Percentiles rank a stretch among this genome's conserved stretches.
Conservation (phyloP, 2,329 filamentous ascomycete genomes). For the Juglanconis oblonga region DNA sequence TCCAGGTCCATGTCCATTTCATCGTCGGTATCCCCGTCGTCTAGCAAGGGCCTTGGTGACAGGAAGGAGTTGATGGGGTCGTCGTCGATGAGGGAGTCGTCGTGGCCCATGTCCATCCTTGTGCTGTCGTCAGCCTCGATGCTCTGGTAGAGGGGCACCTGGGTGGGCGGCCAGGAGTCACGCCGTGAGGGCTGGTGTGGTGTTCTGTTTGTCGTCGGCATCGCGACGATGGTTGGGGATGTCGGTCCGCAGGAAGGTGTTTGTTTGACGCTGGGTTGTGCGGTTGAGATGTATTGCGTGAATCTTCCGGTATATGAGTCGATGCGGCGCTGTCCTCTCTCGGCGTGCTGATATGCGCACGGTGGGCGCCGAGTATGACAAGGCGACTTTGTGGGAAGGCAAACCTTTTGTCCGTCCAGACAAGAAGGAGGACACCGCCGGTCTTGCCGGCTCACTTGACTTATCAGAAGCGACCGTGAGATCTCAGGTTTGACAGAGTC, state of each 20-base stretch:
- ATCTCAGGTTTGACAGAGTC: conserved; percentile 15
- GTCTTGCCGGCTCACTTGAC: conserved; percentile 29
- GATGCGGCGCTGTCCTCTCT: background rate
- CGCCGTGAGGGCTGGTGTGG: conserved; percentile 26
- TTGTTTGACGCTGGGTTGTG: background rate
- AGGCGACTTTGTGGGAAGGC: background rate
- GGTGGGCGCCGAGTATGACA: conserved; percentile 14
- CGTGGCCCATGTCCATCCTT: conserved; percentile 40
- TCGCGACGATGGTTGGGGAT: background rate
- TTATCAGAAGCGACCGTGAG: conserved; percentile 16
- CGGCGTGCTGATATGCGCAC: background rate
- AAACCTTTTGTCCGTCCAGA: conserved; percentile 11
- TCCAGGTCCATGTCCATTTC: conserved; percentile 39
- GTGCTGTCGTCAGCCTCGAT: conserved; percentile 38
- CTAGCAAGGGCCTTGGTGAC: conserved; percentile 43
- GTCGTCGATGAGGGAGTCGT: conserved; percentile 41
- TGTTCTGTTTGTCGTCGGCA: conserved; percentile 6
- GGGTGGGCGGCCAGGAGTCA: conserved; percentile 53
- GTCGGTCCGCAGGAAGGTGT: background rate
- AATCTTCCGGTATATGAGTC: conserved; percentile 1
- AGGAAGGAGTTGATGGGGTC: conserved; percentile 57
- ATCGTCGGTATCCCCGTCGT: conserved; percentile 35
- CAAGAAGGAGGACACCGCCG: conserved; percentile 23
- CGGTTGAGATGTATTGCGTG: background rate
- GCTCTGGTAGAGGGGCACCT: conserved; percentile 43